A percentile compares a stretch with the other conserved stretches of the same genome.
phyloP scores from a whole-genome alignment of 164 flowering plant genomes.

The Dillenia suffruticosa region DNA sequence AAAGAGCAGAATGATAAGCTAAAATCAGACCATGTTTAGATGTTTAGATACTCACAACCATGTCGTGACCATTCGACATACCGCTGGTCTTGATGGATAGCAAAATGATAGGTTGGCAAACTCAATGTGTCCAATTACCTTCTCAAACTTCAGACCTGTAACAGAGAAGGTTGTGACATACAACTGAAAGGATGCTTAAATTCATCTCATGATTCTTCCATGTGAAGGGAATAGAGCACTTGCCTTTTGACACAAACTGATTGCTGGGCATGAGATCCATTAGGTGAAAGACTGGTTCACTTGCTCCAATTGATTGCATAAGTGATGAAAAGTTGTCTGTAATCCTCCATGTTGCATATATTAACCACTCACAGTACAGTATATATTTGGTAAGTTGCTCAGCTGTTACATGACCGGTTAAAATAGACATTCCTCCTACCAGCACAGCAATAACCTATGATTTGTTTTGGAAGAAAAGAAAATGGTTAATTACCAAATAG shows the following conservation, averaged over 20 bases:
- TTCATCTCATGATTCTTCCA: no score
- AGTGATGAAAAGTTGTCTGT: conserved; percentile 82
- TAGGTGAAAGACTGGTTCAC: conserved; percentile 90
- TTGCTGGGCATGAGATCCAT: conserved; percentile 80
- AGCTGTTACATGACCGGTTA: conserved; percentile 72
- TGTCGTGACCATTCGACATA: conserved; percentile 15
- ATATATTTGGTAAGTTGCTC: conserved; percentile 92
- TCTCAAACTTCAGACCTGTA: conserved; percentile 64
- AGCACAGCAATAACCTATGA: conserved; percentile 81
- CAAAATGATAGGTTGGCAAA: conserved; percentile 62
- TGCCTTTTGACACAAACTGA: conserved; percentile 72
- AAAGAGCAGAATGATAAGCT: no score
- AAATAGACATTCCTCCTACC: conserved; percentile 78
- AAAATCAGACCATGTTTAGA: no score
- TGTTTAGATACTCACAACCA: no score
- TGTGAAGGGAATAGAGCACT: conserved; percentile 6
- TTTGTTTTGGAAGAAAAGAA: no score
- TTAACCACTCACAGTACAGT: conserved; percentile 90
- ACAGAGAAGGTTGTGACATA: neutral
- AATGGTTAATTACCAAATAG: no score
- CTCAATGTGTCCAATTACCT: conserved; percentile 56
- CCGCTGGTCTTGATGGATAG: conserved; percentile 67
- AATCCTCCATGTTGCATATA: conserved; percentile 92
- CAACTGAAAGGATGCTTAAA: neutral
- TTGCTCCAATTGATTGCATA: conserved; percentile 97